A percentile compares a stretch with the other conserved stretches of the same genome.
Conservation (phyloP, 2,329 filamentous ascomycete genomes). For the Talaromyces atroroseus region DNA sequence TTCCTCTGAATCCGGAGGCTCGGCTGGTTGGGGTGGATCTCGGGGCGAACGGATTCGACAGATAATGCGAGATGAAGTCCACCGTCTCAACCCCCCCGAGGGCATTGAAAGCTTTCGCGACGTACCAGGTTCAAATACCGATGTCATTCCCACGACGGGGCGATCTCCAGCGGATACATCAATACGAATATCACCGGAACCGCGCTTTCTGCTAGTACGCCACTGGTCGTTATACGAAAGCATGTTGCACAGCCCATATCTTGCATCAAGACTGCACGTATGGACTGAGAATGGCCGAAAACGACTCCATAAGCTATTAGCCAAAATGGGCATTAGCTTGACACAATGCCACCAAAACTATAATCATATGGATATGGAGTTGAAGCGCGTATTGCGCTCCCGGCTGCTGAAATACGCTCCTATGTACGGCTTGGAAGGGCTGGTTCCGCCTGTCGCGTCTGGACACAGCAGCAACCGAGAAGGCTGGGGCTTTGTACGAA, state of each 20-base stretch:
- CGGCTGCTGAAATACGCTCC: constrained; percentile 88
- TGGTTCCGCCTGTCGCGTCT: constrained; percentile 74
- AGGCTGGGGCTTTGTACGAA: constrained; percentile 94
- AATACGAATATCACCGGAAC: constrained; percentile 88
- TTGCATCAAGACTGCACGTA: constrained; percentile 84
- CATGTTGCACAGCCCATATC: constrained; percentile 94
- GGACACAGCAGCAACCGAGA: constrained; percentile 71
- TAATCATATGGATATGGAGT: constrained; percentile 96
- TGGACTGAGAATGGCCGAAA: constrained; percentile 90
- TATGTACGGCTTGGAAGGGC: constrained; percentile 86
- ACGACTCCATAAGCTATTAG: constrained; percentile 84
- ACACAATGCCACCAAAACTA: constrained; percentile 94
- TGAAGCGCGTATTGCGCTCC: constrained; percentile 80
- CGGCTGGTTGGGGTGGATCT: constrained; percentile 71
- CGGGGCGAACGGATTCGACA: constrained; percentile 79
- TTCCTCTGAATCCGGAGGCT: constrained; percentile 49
- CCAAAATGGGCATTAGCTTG: constrained; percentile 95
- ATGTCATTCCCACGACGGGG: constrained; percentile 84
- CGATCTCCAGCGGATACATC: constrained; percentile 84
- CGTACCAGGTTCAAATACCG: constrained; percentile 60
- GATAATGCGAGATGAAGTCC: constrained; percentile 85
- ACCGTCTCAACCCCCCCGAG: constrained; percentile 79
- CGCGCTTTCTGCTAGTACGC: constrained; percentile 82
- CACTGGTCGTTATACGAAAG: constrained; percentile 98
- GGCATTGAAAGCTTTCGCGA: constrained; percentile 55